Percentiles rank a stretch among this genome's conserved stretches.
These are phyloP conservation scores for Oxyria digyna DNA, from an alignment of 148 eudicot genomes.

Conservation along the genomic window DNA sequence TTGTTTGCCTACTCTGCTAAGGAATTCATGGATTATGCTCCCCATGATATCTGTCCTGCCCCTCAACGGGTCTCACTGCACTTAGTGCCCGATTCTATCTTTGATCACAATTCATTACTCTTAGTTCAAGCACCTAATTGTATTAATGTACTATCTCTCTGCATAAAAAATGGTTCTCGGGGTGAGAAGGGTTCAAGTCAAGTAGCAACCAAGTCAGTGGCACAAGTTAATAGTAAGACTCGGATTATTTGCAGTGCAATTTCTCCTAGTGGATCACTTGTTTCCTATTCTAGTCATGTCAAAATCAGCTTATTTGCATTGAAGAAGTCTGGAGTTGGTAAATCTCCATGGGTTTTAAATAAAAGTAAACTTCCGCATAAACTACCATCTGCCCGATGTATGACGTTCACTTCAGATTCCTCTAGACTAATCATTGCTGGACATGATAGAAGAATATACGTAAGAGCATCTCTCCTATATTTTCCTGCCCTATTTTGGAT, in stretches of 20 bases:
- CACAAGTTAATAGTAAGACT: slow-evolving; percentile 44
- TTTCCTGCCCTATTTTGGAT: not conserved
- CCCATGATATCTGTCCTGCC: slow-evolving; percentile 94
- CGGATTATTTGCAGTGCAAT: slow-evolving; percentile 72
- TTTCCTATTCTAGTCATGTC: slow-evolving; percentile 63
- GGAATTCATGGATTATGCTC: slow-evolving; percentile 73
- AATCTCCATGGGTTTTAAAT: slow-evolving; percentile 34
- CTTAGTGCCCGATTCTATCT: slow-evolving; percentile 43
- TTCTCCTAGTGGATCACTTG: slow-evolving; percentile 57
- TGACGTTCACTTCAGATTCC: slow-evolving; percentile 75
- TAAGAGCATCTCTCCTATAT: slow-evolving; percentile 21
- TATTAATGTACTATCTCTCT: slow-evolving; percentile 40
- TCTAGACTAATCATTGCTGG: slow-evolving; percentile 72
- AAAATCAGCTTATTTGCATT: slow-evolving; percentile 47
- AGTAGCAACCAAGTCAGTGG: slow-evolving; percentile 41
- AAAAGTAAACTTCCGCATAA: slow-evolving; percentile 50
- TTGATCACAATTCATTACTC: slow-evolving; percentile 51
- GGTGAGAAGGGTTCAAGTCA: slow-evolving; percentile 27
- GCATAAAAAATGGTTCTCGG: slow-evolving; percentile 22
- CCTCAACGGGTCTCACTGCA: slow-evolving; percentile 76
- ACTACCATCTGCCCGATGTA: slow-evolving; percentile 75
- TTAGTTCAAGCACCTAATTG: slow-evolving; percentile 52
- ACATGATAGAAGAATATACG: slow-evolving; percentile 70
- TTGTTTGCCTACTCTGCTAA: slow-evolving; percentile 81
- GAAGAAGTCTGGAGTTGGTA: slow-evolving; percentile 24